Evolutionary conservation across 768 basidiomycete species (phyloP).

Genomic region (Pisolithus sp.): DNA sequence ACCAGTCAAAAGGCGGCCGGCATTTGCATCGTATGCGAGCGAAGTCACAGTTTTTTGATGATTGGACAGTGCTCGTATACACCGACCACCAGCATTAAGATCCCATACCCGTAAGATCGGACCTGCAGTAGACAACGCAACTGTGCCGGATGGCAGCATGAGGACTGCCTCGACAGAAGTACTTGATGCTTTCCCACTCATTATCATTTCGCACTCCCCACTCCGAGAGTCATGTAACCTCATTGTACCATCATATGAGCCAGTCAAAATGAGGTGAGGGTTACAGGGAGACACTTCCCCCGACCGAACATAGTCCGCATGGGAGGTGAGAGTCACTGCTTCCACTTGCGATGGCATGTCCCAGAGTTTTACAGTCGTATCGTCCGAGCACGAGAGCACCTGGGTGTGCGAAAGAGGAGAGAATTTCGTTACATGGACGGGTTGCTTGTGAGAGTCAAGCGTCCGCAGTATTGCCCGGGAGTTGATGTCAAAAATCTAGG

Average conservation of each 20-base stretch:
- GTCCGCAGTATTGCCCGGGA: conserved; percentile 91
- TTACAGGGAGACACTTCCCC: conserved; percentile 81
- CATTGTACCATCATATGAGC: conserved; percentile 91
- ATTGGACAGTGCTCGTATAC: conserved; percentile 87
- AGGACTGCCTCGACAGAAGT: conserved; percentile 78
- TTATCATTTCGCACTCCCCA: conserved; percentile 77
- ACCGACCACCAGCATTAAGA: conserved; percentile 83
- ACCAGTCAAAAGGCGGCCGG: conserved; percentile 79
- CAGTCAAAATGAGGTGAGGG: conserved; percentile 81
- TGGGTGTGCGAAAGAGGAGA: conserved; percentile 76
- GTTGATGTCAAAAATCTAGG: conserved; percentile 85
- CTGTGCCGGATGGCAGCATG: conserved; percentile 85
- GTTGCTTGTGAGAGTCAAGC: conserved; percentile 90
- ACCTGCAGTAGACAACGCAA: conserved; percentile 81
- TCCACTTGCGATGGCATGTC: conserved; percentile 87
- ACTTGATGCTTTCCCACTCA: conserved; percentile 40
- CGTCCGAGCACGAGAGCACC: conserved; percentile 91
- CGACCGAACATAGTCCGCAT: conserved; percentile 94
- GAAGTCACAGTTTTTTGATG: conserved; percentile 97
- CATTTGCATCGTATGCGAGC: conserved; percentile 70
- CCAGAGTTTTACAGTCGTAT: conserved; percentile 90
- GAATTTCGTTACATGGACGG: conserved; percentile 92
- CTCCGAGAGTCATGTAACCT: conserved; percentile 83
- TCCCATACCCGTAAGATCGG: conserved; percentile 96
- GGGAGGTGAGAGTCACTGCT: conserved; percentile 72